phyloP scores from a whole-genome alignment of 148 eudicot species.

The Simmondsia chinensis region DNA sequence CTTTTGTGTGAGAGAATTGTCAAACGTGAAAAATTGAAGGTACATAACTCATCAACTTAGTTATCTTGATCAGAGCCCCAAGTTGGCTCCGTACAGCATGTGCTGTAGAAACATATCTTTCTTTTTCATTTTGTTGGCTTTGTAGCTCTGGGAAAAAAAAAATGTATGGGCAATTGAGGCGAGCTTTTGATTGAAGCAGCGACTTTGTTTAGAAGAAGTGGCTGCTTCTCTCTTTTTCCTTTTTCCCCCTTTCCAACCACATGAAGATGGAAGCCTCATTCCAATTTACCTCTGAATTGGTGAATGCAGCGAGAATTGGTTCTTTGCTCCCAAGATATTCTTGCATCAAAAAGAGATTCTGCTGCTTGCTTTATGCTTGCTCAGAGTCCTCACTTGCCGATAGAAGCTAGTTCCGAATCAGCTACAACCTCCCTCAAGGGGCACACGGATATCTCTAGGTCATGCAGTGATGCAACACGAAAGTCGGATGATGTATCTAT shows the following conservation, averaged over 20 bases:
- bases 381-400: conserved; percentile 50
- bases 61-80: background rate
- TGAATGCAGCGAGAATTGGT: conserved; percentile 82
- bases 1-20: conserved; percentile 91
- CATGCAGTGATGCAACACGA: conserved; percentile 71
- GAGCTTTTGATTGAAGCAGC: too few relatives aligned
- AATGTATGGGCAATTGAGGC: too few relatives aligned
- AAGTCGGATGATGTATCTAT: conserved; percentile 85
- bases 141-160: too few relatives aligned
- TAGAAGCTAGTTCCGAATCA: conserved; percentile 87
- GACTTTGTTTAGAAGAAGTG: too few relatives aligned
- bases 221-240: background rate
- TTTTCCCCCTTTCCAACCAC: too few relatives aligned
- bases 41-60: conserved; percentile 9
- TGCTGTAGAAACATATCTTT: too few relatives aligned
- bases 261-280: too few relatives aligned
- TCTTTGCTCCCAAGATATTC: conserved; percentile 67
- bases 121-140: too few relatives aligned
- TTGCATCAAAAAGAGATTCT: conserved; percentile 56
- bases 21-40: conserved; percentile 90
- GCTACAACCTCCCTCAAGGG: conserved; percentile 84
- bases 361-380: conserved; percentile 44
- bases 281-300: background rate
- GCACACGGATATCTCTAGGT: conserved; percentile 51
- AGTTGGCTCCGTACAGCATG: too few relatives aligned